phyloP scores from a whole-genome alignment of 2,329 filamentous ascomycete species.

The Botrytis paeoniae region DNA sequence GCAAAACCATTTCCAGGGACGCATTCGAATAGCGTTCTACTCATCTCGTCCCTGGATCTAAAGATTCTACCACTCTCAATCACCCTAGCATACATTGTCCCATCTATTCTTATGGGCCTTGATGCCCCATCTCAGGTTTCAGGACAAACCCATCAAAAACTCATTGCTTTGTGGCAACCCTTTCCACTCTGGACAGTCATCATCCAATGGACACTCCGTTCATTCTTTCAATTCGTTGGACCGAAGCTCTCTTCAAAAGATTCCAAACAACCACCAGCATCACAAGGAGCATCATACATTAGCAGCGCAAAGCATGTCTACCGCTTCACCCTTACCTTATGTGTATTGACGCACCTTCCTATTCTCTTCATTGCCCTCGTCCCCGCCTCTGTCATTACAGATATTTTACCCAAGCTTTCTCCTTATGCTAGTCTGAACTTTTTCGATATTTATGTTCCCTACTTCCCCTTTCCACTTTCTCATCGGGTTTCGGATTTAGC shows the following conservation, averaged over 20 bases:
- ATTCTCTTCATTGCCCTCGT: conserved; percentile 43
- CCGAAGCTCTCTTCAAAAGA: conserved; percentile 24
- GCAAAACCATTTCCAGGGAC: conserved; percentile 37
- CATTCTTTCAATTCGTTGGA: conserved; percentile 16
- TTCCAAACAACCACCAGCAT: conserved; percentile 31
- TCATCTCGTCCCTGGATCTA: conserved; percentile 34
- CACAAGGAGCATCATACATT: conserved; percentile 28
- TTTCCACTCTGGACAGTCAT: conserved; percentile 48
- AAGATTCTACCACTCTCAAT: conserved; percentile 43
- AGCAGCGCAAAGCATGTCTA: conserved; percentile 29
- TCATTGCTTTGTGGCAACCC: conserved; percentile 49
- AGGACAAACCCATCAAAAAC: conserved; percentile 45
- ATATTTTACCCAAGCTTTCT: conserved; percentile 39
- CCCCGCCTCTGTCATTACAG: conserved; percentile 39
- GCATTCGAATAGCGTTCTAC: conserved; percentile 34
- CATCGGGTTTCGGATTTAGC: conserved; percentile 27
- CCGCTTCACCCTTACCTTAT: conserved; percentile 41
- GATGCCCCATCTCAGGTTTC: conserved; percentile 42
- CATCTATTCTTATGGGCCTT: conserved; percentile 44
- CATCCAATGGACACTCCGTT: conserved; percentile 38
- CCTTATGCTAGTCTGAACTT: conserved; percentile 39
- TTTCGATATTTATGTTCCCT: conserved; percentile 41
- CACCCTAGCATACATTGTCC: conserved; percentile 44
- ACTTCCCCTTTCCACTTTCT: conserved; percentile 36
- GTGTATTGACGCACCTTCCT: conserved; percentile 41